These are phyloP conservation scores for Fimicolochytrium jonesii DNA, from an alignment of 192 early-diverging fungal genomes.

Conservation along the genomic window DNA sequence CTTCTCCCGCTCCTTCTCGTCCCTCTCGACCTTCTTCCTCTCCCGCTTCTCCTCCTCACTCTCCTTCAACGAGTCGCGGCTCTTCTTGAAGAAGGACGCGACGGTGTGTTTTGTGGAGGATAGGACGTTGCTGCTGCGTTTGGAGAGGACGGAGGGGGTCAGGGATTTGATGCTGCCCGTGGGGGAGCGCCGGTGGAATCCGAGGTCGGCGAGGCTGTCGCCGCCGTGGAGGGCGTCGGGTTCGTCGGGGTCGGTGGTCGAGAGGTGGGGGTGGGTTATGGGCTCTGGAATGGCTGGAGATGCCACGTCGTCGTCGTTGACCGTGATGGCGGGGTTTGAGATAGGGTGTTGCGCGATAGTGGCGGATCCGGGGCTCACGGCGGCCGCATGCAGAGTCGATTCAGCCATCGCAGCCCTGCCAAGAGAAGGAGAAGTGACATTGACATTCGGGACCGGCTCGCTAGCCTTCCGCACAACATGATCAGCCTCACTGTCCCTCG, in stretches of 20 bases:
- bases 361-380: too few relatives aligned
- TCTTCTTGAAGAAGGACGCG: constrained; percentile 10
- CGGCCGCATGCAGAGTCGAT: too few relatives aligned
- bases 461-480: background rate
- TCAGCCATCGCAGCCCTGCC: too few relatives aligned
- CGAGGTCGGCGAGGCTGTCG: background rate
- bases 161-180: constrained; percentile 3
- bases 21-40: constrained; percentile 5
- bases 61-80: background rate
- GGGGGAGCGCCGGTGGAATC: background rate
- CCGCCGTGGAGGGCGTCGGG: too few relatives aligned
- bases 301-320: too few relatives aligned
- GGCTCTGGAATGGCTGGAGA: too few relatives aligned
- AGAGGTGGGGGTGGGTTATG: too few relatives aligned
- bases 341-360: too few relatives aligned
- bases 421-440: too few relatives aligned
- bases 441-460: too few relatives aligned
- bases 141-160: background rate
- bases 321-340: too few relatives aligned
- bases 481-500: background rate
- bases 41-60: background rate
- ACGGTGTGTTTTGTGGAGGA: background rate
- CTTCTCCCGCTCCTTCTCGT: constrained; percentile 14
- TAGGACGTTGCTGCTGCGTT: background rate
- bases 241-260: too few relatives aligned